phyloP scores from a whole-genome alignment of 2,329 filamentous ascomycete species.

The Sporothrix variecibatus region DNA sequence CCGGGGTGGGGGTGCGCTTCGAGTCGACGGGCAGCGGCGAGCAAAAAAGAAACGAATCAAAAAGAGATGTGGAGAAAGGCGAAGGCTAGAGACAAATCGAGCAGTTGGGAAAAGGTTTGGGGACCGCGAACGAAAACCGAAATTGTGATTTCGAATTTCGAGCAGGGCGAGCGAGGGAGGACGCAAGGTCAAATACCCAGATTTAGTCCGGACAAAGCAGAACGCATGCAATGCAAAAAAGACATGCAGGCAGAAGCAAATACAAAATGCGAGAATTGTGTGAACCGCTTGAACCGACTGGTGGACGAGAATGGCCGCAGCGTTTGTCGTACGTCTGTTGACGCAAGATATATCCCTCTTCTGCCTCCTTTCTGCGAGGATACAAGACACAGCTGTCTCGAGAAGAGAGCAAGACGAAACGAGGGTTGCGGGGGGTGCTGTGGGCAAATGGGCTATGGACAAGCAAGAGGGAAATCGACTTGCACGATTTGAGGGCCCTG shows the following conservation, averaged over 20 bases:
- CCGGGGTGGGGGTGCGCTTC: background rate
- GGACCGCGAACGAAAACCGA: slow-evolving; percentile 1
- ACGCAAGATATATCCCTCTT: background rate
- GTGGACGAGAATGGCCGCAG: background rate
- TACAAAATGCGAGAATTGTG: background rate
- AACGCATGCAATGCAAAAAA: too few relatives aligned
- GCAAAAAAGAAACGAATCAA: background rate
- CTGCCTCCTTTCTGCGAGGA: background rate
- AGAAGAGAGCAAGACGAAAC: slow-evolving; percentile 21
- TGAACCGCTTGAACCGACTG: slow-evolving; percentile 4
- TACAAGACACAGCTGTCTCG: slow-evolving; percentile 7
- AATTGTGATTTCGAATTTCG: background rate
- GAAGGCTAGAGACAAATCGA: slow-evolving; percentile 6
- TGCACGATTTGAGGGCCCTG: background rate
- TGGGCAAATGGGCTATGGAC: background rate
- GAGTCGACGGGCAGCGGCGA: background rate
- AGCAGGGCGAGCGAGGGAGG: background rate
- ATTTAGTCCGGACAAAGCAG: background rate
- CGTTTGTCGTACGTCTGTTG: background rate
- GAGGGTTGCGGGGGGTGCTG: background rate
- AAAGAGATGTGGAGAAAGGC: background rate
- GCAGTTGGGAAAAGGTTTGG: background rate
- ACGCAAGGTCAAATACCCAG: background rate
- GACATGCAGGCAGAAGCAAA: background rate
- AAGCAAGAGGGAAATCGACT: background rate